A percentile compares a stretch with the other conserved stretches of the same genome.
Conservation (phyloP, 2,329 filamentous ascomycete species). For the Paraphoma sp. region DNA sequence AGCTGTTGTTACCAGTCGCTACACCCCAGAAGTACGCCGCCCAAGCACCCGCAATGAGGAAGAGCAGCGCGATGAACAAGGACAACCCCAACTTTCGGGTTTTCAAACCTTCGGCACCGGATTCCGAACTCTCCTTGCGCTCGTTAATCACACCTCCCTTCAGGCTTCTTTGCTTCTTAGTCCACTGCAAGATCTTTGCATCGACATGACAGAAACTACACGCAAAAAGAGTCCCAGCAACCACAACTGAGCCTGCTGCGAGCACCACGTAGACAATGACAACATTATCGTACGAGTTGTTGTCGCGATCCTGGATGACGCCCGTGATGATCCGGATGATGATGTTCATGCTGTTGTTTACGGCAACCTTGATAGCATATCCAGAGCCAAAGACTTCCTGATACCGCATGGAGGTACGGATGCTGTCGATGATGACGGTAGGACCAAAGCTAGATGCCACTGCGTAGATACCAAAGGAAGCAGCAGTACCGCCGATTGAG, state of each 20-base stretch:
- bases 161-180: constrained; percentile 58
- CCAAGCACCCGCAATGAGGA: constrained; percentile 61
- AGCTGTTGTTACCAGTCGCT: constrained; percentile 56
- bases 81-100: constrained; percentile 46
- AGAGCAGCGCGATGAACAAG: constrained; percentile 54
- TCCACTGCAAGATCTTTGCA: constrained; percentile 64
- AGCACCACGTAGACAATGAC: constrained; percentile 64
- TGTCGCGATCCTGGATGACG: constrained; percentile 64
- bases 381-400: constrained; percentile 66
- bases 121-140: constrained; percentile 51
- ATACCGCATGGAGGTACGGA: constrained; percentile 66
- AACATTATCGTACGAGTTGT: constrained; percentile 63
- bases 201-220: constrained; percentile 51
- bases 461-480: constrained; percentile 66
- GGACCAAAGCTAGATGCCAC: constrained; percentile 63
- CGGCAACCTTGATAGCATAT: constrained; percentile 66
- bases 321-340: constrained; percentile 65
- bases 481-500: constrained; percentile 60
- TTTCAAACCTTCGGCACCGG: constrained; percentile 37
- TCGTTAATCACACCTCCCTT: constrained; percentile 54
- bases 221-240: constrained; percentile 51
- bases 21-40: constrained; percentile 67
- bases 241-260: constrained; percentile 57
- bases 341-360: constrained; percentile 70
- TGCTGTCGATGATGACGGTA: constrained; percentile 66